Conservation (phyloP, 805 yeast species). For the Metschnikowia amazonensis region DNA sequence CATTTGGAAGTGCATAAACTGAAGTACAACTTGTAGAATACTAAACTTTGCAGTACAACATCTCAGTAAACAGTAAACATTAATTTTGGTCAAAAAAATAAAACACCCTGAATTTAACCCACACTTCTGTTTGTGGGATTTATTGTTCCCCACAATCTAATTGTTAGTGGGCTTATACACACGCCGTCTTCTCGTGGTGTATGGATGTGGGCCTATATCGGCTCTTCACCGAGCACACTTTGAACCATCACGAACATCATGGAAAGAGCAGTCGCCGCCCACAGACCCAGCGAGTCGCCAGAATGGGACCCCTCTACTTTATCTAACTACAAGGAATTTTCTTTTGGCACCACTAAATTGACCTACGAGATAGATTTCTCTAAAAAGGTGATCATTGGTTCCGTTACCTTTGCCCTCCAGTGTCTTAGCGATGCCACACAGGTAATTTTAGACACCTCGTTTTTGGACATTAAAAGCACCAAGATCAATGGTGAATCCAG, state of each 20-base stretch:
- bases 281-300: slow-evolving; percentile 16
- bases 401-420: slow-evolving; percentile 46
- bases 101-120: no score
- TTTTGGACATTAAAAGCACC: slow-evolving; percentile 45
- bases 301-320: slow-evolving; percentile 67
- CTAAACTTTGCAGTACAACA: no score
- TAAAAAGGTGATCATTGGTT: slow-evolving; percentile 49
- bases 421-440: slow-evolving; percentile 23
- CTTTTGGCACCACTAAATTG: slow-evolving; percentile 49
- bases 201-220: background rate
- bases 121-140: background rate
- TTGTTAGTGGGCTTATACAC: background rate
- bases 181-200: background rate
- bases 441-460: slow-evolving; percentile 69
- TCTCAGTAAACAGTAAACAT: no score
- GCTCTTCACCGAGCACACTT: background rate
- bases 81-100: no score
- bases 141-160: background rate
- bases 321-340: slow-evolving; percentile 61
- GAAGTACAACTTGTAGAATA: no score
- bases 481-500: slow-evolving; percentile 38
- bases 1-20: no score
- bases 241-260: slow-evolving; percentile 3
- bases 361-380: slow-evolving; percentile 55
- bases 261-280: slow-evolving; percentile 12